Evolutionary conservation across 176 grass and related monocot genomes (phyloP).

Genomic region (Zoysia pacifica): DNA sequence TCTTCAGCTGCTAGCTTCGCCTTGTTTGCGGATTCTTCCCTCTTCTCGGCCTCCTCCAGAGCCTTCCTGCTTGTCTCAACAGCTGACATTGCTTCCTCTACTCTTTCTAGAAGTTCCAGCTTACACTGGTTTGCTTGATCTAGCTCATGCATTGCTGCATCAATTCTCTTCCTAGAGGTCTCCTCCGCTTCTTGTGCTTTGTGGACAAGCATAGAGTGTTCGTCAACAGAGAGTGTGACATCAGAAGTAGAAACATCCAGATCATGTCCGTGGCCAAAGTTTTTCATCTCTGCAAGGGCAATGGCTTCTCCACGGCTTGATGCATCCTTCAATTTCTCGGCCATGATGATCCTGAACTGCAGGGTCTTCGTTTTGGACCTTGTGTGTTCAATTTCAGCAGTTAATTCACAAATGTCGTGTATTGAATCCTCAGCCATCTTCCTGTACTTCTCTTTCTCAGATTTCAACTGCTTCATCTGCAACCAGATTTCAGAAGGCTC

Average conservation of each 20-base stretch:
- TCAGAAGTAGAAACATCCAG: neutral
- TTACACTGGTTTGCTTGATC: conserved; percentile 62
- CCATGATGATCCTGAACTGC: conserved; percentile 74
- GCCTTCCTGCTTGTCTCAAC: conserved; percentile 74
- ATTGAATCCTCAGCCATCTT: conserved; percentile 54
- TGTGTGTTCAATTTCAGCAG: conserved; percentile 68
- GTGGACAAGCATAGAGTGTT: conserved; percentile 49
- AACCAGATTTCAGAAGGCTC: conserved; percentile 63
- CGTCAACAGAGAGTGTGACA: conserved; percentile 47
- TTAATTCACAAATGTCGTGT: conserved; percentile 56
- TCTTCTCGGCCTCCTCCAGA: conserved; percentile 73
- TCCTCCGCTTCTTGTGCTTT: conserved; percentile 59
- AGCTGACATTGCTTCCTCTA: conserved; percentile 76
- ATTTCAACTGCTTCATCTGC: conserved; percentile 63
- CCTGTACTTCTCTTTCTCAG: conserved; percentile 60
- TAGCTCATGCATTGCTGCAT: conserved; percentile 60
- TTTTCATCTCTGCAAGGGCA: conserved; percentile 57
- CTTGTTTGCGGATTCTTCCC: conserved; percentile 63
- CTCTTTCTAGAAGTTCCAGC: conserved; percentile 72
- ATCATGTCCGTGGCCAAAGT: conserved; percentile 28
- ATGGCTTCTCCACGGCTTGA: conserved; percentile 56
- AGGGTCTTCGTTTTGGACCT: conserved; percentile 72
- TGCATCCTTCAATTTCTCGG: conserved; percentile 78
- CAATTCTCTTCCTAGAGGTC: conserved; percentile 47
- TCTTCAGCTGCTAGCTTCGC: conserved; percentile 60